Base-by-base conservation (phyloP, 352 stramenopile genomes). In the Phytophthora cajani region DNA sequence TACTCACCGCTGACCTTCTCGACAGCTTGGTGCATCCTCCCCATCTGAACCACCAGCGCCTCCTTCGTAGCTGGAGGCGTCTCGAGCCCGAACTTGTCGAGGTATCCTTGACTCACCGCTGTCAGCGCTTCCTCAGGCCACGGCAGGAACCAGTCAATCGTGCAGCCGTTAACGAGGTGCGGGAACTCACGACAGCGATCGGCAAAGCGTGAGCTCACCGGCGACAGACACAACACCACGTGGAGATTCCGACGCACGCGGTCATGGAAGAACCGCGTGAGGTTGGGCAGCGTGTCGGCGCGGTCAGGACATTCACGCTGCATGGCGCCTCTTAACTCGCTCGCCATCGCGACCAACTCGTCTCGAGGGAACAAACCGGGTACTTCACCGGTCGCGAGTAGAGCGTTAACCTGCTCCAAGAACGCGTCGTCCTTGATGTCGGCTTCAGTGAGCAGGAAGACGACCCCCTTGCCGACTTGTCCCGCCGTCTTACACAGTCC, bases 401-500 rank as follows among this genome's bases (percentile, higher is more conserved):
- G 77, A 59, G 80, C 81, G 62, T 98, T 98, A 40, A 98, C 88
- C 36, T 93, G 78, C 50, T 98, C 93, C 1, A 98, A 62, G 67
- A 98, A 98, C 1, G 75, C 79, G 30, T 98, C 92, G 42, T 97
- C 86, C 68, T 97, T 97, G 69, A 98, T 92, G 64, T 98, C 90
- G 1, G 81, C 79, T 60, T 98, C 92, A 0, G 91, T 97, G 25
- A 97, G 82, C 12, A 97, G 25, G 67, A 97, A 97, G 9, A 91
- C 85, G 1, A 94, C 82, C 8, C 80, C 79, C 42, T 96, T 94
- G 3, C 91, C 88, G 51, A 78, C 70, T 65, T 96, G 88, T 11
- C 92, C 92, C 0, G 87, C 86, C 21, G 84, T 74, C 68, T 97
- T 97, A 61, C 94, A 97, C 16, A 98, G 53, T 8, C 74, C 74